phyloP scores from a whole-genome alignment of 148 eudicot genomes.

The Agrostemma githago region DNA sequence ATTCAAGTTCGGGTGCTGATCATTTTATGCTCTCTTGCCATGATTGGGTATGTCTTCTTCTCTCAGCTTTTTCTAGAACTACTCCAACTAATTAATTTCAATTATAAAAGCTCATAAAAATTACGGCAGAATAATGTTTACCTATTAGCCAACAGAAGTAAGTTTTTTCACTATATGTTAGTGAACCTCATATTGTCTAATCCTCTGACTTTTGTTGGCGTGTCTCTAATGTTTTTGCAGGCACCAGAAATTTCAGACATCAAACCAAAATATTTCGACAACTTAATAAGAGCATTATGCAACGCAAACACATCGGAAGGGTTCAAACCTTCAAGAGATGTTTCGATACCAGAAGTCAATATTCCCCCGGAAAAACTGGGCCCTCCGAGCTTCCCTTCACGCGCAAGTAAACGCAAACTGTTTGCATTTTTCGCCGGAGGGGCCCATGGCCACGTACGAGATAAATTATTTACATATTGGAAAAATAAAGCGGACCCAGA shows the following conservation, averaged over 20 bases:
- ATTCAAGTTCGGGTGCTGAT: slow-evolving; percentile 37
- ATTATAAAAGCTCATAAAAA: too few species aligned
- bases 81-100: too few species aligned
- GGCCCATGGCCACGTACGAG: slow-evolving; percentile 33
- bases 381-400: slow-evolving; percentile 9
- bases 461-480: slow-evolving; percentile 27
- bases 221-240: slow-evolving; percentile 12
- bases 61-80: too few species aligned
- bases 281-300: slow-evolving; percentile 39
- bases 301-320: slow-evolving; percentile 45
- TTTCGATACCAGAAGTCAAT: slow-evolving; percentile 34
- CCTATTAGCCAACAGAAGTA: too few species aligned
- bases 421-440: slow-evolving; percentile 48
- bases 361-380: slow-evolving; percentile 18
- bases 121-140: too few species aligned
- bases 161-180: too few species aligned
- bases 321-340: slow-evolving; percentile 32
- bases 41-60: slow-evolving; percentile 41
- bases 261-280: slow-evolving; percentile 20
- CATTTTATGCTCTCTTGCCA: slow-evolving; percentile 54
- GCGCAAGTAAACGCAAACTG: slow-evolving; percentile 19
- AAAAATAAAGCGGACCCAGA: slow-evolving; percentile 44
- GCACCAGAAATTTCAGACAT: slow-evolving; percentile 32
- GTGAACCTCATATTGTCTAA: too few species aligned
- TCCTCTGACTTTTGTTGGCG: neutral